Conservation (phyloP, 2,329 filamentous ascomycete species). For the Fonsecaea erecta region DNA sequence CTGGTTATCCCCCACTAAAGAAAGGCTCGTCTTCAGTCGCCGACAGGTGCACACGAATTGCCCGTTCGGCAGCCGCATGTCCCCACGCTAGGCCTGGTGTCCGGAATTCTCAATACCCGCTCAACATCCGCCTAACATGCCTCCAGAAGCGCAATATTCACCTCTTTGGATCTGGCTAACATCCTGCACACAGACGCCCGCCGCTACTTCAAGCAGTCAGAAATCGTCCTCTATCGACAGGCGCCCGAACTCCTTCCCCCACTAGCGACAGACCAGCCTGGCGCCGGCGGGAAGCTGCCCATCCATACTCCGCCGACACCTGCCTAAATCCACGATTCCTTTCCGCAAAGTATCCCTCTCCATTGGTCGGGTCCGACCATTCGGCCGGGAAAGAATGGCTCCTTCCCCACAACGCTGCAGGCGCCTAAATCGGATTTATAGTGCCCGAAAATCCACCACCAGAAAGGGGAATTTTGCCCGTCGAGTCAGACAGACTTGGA, state of each 20-base stretch:
- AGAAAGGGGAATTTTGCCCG: background rate
- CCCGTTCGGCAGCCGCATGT: constrained; percentile 3
- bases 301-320: constrained; percentile 32
- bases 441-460: background rate
- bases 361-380: background rate
- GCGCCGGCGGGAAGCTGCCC: constrained; percentile 36
- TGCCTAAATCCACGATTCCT: constrained; percentile 29
- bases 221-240: constrained; percentile 95
- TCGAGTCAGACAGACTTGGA: background rate
- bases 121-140: background rate
- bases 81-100: constrained; percentile 26
- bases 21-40: background rate
- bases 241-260: constrained; percentile 46
- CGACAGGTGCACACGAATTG: background rate
- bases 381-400: background rate
- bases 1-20: background rate
- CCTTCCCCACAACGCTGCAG: background rate
- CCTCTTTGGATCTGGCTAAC: background rate
- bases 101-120: background rate
- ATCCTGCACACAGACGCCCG: constrained; percentile 69
- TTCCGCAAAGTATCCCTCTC: background rate
- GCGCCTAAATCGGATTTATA: background rate
- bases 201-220: constrained; percentile 98
- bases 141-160: background rate
- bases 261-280: constrained; percentile 36